Percentiles rank a stretch among this genome's conserved stretches.
Conservation (phyloP, 2,329 filamentous ascomycete genomes). For the Hysterium pulicare region DNA sequence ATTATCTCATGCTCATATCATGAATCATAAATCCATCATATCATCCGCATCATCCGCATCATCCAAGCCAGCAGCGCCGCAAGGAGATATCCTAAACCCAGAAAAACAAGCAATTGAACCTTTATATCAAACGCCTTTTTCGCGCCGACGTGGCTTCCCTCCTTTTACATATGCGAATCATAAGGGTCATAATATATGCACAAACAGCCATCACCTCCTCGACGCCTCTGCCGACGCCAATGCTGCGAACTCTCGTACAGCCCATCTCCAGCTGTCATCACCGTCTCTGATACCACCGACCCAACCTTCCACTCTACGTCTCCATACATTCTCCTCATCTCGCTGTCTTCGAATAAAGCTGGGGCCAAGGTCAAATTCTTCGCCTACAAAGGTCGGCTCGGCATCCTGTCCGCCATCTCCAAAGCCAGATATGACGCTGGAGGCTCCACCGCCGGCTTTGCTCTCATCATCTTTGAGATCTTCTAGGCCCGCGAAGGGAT, state of each 20-base stretch:
- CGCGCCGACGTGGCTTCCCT: background rate
- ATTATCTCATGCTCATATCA: constrained; percentile 4
- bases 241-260: constrained; percentile 51
- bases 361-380: constrained; percentile 96
- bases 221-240: constrained; percentile 8
- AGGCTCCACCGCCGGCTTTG: constrained; percentile 15
- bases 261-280: constrained; percentile 68
- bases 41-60: background rate
- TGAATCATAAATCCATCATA: constrained; percentile 2
- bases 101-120: background rate
- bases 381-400: constrained; percentile 61
- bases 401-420: constrained; percentile 19
- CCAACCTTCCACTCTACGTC: constrained; percentile 84
- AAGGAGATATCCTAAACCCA: background rate
- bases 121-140: background rate
- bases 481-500: constrained; percentile 92
- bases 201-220: constrained; percentile 5
- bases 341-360: constrained; percentile 86
- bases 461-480: constrained; percentile 71
- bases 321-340: constrained; percentile 90
- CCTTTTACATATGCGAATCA: background rate
- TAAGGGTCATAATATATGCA: background rate
- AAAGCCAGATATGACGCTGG: constrained; percentile 15
- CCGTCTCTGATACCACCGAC: constrained; percentile 56
- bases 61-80: constrained; percentile 1